Evolutionary conservation across 371 early-diverging fungal species (phyloP).

Genomic region (Nematocida homosporus): DNA sequence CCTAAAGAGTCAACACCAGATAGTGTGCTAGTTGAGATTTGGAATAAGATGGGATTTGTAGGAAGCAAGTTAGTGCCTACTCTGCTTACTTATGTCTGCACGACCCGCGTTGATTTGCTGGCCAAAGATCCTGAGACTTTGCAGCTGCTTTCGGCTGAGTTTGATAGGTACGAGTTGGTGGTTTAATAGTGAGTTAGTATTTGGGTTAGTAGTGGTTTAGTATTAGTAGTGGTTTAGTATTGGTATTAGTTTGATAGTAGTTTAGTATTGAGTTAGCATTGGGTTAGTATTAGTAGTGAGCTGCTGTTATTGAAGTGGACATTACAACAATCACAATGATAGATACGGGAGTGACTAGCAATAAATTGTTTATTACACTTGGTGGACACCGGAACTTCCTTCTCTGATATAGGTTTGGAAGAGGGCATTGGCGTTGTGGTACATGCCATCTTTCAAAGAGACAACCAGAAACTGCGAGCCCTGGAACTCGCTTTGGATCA

Average conservation of each 20-base stretch:
- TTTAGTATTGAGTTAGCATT: too few species aligned
- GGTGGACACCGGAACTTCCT: conserved; percentile 85
- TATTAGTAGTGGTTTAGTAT: too few species aligned
- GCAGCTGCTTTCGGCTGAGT: background rate
- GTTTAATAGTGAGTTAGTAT: too few species aligned
- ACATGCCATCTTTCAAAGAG: conserved; percentile 99
- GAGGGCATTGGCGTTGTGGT: conserved; percentile 93
- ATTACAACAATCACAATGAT: background rate
- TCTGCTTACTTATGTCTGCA: conserved; percentile 8
- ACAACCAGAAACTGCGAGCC: conserved; percentile 97
- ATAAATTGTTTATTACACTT: conserved; percentile 54
- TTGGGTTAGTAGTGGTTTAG: too few species aligned
- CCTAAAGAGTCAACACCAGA: background rate
- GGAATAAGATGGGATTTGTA: conserved; percentile 9
- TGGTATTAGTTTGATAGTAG: too few species aligned
- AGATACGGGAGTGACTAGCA: background rate
- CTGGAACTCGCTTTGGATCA: conserved; percentile 85
- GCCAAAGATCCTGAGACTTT: background rate
- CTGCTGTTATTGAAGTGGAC: too few species aligned
- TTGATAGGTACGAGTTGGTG: conserved; percentile 36
- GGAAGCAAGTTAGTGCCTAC: background rate
- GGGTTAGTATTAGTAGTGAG: too few species aligned
- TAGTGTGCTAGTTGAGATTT: background rate
- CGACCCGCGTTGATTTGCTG: background rate
- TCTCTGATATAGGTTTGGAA: conserved; percentile 88